phyloP scores from a whole-genome alignment of 2,329 filamentous ascomycete genomes.

The Venturia oleaginea region DNA sequence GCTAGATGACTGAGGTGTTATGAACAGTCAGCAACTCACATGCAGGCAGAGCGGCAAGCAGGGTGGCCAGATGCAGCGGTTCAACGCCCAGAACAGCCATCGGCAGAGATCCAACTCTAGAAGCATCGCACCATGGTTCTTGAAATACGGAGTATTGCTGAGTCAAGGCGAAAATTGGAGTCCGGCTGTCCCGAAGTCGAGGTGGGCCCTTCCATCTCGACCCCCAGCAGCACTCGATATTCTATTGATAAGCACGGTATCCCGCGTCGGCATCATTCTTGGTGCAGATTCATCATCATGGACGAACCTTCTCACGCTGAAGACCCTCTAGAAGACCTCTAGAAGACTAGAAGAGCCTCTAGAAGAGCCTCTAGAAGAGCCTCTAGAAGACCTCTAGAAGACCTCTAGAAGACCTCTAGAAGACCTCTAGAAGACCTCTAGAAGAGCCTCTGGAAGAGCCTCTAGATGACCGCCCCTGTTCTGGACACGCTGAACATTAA shows the following conservation, averaged over 20 bases:
- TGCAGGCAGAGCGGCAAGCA: constrained; percentile 15
- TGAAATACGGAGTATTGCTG: background rate
- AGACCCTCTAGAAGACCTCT: too few relatives aligned
- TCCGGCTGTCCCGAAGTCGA: background rate
- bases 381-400: too few relatives aligned
- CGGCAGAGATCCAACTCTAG: background rate
- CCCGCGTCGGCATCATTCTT: background rate
- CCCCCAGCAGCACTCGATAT: background rate
- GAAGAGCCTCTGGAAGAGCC: too few relatives aligned
- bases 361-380: too few relatives aligned
- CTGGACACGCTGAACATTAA: background rate
- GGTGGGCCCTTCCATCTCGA: background rate
- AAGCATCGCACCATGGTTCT: background rate
- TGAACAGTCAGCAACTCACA: constrained; percentile 22
- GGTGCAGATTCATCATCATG: too few relatives aligned
- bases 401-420: too few relatives aligned
- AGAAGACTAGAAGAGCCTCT: too few relatives aligned
- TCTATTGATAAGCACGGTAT: background rate
- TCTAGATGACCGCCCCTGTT: background rate
- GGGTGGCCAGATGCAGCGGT: constrained; percentile 14
- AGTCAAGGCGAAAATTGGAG: background rate
- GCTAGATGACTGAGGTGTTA: constrained; percentile 13
- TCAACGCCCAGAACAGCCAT: background rate
- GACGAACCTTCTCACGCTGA: too few relatives aligned
- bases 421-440: too few relatives aligned